Evolutionary conservation across 441 rosid genomes (phyloP).

Genomic region (Arabidopsis lyrata): DNA sequence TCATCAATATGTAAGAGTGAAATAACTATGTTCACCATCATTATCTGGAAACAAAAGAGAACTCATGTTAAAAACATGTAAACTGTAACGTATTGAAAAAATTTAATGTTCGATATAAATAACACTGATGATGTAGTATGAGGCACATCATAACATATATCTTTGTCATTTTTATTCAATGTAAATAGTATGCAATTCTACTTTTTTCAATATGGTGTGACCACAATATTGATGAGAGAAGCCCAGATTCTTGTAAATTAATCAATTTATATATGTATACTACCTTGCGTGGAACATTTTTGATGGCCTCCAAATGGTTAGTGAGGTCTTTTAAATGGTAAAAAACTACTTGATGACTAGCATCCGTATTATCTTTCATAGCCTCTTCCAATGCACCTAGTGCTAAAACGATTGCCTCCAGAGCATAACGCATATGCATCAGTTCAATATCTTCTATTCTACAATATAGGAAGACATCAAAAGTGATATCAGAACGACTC

Average conservation of each 20-base stretch:
- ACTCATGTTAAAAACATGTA: constrained; percentile 46
- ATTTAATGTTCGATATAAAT: constrained; percentile 6
- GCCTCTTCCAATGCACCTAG: constrained; percentile 75
- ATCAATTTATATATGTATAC: constrained; percentile 17
- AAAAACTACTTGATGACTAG: constrained; percentile 60
- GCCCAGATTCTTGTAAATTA: constrained; percentile 17
- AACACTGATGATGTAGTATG: constrained; percentile 23
- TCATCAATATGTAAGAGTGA: constrained; percentile 94
- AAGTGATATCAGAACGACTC: constrained; percentile 20
- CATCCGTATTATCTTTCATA: constrained; percentile 56
- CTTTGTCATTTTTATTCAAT: neutral
- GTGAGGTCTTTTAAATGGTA: constrained; percentile 78
- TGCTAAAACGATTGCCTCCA: constrained; percentile 88
- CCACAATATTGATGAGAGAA: constrained; percentile 12
- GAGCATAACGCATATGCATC: constrained; percentile 96
- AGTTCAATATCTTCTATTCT: constrained; percentile 98
- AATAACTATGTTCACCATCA: constrained; percentile 90
- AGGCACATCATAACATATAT: constrained; percentile 25
- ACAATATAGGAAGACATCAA: constrained; percentile 35
- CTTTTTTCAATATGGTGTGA: constrained; percentile 18
- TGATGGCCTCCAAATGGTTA: constrained; percentile 83
- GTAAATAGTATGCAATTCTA: neutral
- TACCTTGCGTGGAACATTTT: constrained; percentile 91
- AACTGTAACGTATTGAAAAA: constrained; percentile 19
- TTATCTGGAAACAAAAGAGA: constrained; percentile 72